Evolutionary conservation across 352 stramenopile genomes (phyloP), one percentile per base, ranked within the genome.

Genomic region (Globisporangium carolinianum): DNA sequence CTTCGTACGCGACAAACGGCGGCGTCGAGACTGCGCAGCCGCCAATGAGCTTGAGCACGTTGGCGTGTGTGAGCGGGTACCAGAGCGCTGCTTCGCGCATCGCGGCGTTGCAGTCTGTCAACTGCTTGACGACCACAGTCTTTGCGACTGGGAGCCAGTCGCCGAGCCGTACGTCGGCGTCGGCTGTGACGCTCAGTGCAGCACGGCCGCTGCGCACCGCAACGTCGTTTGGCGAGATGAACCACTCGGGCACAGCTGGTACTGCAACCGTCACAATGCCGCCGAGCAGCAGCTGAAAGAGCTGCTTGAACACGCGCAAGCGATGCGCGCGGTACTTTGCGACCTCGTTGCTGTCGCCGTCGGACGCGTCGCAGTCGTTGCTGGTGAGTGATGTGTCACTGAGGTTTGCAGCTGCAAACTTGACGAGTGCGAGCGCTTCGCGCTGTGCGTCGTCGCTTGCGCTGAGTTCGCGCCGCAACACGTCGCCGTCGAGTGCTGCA

Each of bases 1-100:
- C 73, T 57, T 88, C 80, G 55, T 83, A 68, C 9, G 75, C 71
- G 17, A 91, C 42, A 47, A 84, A 87, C 15, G 76, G 80, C 12
- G 65, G 51, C 0, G 53, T 68, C 0, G 67, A 69, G 46, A 88
- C 71, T 14, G 65, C 69, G 54, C 66, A 90, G 4, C 71, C 80
- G 42, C 80, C 80, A 43, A 76, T 64, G 57, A 87, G 61, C 35
- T 75, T 69, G 14, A 91, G 63, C 17, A 91, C 63, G 51, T 81
- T 74, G 4, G 70, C 67, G 51, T 90, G 75, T 12, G 71, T 66
- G 0, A 86, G 60, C 45, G 69, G 58, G 6, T 60, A 67, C 58
- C 79, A 70, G 46, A 83, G 46, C 55, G 73, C 56, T 0, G 66
- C 71, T 52, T 90, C 80, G 57, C 47, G 68, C 54, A 9, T 48